Conservation (phyloP, 768 basidiomycete species). For the Terana coerulea region DNA sequence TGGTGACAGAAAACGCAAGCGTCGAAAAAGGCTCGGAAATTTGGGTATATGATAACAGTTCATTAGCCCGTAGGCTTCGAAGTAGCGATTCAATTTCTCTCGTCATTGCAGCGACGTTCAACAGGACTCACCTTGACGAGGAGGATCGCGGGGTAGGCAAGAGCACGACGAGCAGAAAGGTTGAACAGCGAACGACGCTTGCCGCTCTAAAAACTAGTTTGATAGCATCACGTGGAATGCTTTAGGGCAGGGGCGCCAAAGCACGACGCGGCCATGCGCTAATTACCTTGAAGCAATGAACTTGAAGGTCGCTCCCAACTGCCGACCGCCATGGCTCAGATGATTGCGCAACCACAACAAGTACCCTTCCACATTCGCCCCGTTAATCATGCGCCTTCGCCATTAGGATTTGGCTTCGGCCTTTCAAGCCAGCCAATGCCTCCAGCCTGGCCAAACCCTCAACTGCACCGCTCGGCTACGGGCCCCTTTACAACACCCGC, state of each 20-base stretch:
- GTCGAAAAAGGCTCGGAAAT: conserved; percentile 65
- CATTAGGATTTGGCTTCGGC: conserved; percentile 74
- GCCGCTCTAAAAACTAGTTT: conserved; percentile 20
- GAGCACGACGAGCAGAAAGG: background rate
- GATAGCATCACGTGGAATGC: conserved; percentile 28
- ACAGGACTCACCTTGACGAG: conserved; percentile 22
- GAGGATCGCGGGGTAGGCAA: background rate
- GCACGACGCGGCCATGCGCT: conserved; percentile 6
- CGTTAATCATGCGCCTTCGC: conserved; percentile 55
- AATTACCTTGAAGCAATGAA: conserved; percentile 8
- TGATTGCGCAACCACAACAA: conserved; percentile 47
- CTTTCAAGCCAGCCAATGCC: conserved; percentile 44
- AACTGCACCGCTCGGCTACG: background rate
- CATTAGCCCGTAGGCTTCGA: conserved; percentile 70
- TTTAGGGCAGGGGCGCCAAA: conserved; percentile 32
- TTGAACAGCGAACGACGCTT: conserved; percentile 11
- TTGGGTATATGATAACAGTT: conserved; percentile 79
- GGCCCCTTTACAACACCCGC: conserved; percentile 50
- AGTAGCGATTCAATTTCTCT: conserved; percentile 82
- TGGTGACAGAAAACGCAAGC: background rate
- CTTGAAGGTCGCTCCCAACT: conserved; percentile 11
- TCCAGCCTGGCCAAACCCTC: conserved; percentile 42
- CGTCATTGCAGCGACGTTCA: conserved; percentile 44
- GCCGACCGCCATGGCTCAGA: conserved; percentile 58
- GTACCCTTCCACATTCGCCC: conserved; percentile 61